Evolutionary conservation across 768 basidiomycete genomes (phyloP), one percentile per base, ranked within the genome.

Genomic region (Myochromella boudieri): DNA sequence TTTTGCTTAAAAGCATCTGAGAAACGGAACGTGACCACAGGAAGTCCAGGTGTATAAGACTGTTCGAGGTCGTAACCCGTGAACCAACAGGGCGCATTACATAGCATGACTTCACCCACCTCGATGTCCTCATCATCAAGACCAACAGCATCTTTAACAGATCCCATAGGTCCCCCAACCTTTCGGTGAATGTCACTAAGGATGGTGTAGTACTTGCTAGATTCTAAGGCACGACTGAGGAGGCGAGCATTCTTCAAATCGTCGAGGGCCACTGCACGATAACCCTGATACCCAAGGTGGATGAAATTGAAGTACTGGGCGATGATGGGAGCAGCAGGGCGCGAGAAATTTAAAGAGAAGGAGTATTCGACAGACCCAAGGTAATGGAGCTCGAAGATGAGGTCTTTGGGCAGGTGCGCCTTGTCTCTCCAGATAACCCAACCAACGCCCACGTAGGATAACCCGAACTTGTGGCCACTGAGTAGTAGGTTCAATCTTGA

Each of bases 371-470:
- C 74, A 14, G 78, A 75, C 25, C 75, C 77, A 37, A 76, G 66
- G 54, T 78, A 75, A 53, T 75, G 82, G 12, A 85, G 71, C 66
- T 86, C 84, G 53, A 89, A 87, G 37, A 89, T 80, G 46, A 89
- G 73, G 26, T 86, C 76, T 55, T 86, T 83, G 3, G 82, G 85
- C 1, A 89, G 74, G 53, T 76, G 75, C 22, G 69, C 69, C 59
- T 82, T 77, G 60, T 81, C 76, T 34, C 83, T 70, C 82, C 82
- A 87, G 47, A 88, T 60, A 18, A 84, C 70, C 81, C 83, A 87
- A 10, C 86, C 85, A n/a, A 83, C 73, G 25, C 80, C 80, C 6
- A 78, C 77, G 50, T 80, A 81, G 28, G 65, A 66, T 22, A 76
- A 57, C 4, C 81, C 81, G 52, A 80, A 84, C 55, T 85, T 85